Conservation (phyloP, 495 filamentous ascomycete species). For the Chaetomidium leptoderma region DNA sequence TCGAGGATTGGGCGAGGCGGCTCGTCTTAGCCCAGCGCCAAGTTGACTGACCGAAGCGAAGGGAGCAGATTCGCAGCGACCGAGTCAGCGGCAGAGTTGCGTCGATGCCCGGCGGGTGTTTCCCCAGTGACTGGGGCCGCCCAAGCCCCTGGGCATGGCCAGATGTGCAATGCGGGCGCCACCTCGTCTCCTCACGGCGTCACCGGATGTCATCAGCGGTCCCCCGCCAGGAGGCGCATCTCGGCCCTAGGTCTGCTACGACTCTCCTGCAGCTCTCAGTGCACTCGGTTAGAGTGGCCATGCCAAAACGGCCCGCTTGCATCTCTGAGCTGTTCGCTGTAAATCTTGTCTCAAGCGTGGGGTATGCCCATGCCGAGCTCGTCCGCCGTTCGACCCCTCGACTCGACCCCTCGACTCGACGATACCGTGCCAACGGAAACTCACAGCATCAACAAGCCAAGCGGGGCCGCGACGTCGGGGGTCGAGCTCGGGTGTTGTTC, state of each 20-base stretch:
- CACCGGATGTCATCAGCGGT: constrained; percentile 2
- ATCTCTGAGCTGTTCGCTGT: neutral
- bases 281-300: neutral
- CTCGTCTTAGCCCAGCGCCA: too few species aligned
- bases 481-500: constrained; percentile 1
- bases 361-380: neutral
- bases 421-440: too few species aligned
- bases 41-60: too few species aligned
- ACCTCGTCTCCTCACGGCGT: neutral
- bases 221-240: neutral
- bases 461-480: neutral
- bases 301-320: neutral
- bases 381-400: neutral
- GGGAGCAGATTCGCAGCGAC: too few species aligned
- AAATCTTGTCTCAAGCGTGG: neutral
- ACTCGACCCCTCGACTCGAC: too few species aligned
- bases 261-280: too few species aligned
- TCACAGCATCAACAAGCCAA: neutral
- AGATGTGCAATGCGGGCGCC: neutral
- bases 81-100: too few species aligned
- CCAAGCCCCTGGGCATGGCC: neutral
- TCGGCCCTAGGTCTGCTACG: too few species aligned
- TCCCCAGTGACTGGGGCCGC: neutral
- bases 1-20: too few species aligned
- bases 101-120: neutral